A percentile compares a stretch with the other conserved stretches of the same genome.
Conservation (phyloP, 2,329 filamentous ascomycete genomes). For the Samsoniella hepiali region DNA sequence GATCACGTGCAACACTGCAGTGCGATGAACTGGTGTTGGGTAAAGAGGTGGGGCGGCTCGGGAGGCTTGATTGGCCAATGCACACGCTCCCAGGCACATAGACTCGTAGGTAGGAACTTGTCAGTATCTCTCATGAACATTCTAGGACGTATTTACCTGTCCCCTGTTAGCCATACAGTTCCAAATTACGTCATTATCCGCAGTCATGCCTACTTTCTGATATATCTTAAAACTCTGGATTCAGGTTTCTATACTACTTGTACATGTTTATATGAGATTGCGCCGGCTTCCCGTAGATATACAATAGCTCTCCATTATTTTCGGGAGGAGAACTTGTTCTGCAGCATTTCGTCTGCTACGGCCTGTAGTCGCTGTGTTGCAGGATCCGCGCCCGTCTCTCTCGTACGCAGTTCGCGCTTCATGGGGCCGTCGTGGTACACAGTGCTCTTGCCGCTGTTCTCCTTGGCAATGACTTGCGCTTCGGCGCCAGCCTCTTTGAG, state of each 20-base stretch:
- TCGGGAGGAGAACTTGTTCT: neutral
- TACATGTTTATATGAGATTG: conserved; percentile 30
- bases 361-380: neutral
- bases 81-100: neutral
- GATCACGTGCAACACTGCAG: conserved; percentile 26
- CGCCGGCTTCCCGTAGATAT: conserved; percentile 26
- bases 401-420: conserved; percentile 20
- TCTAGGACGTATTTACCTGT: neutral
- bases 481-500: conserved; percentile 39
- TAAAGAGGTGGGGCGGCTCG: neutral
- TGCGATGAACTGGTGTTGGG: neutral
- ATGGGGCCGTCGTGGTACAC: conserved; percentile 31
- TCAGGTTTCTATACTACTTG: conserved; percentile 29
- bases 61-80: neutral
- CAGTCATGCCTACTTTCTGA: neutral
- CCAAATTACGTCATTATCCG: neutral
- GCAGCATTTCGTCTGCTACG: conserved; percentile 8
- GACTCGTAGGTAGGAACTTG: neutral
- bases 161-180: neutral
- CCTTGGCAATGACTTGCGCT: conserved; percentile 44
- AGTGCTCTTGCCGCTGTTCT: conserved; percentile 37
- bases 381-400: neutral
- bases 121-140: neutral
- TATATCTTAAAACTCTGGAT: conserved; percentile 20
- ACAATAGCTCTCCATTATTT: conserved; percentile 19